phyloP scores from a whole-genome alignment of 345 rosid species.

The Citrus unshiu region DNA sequence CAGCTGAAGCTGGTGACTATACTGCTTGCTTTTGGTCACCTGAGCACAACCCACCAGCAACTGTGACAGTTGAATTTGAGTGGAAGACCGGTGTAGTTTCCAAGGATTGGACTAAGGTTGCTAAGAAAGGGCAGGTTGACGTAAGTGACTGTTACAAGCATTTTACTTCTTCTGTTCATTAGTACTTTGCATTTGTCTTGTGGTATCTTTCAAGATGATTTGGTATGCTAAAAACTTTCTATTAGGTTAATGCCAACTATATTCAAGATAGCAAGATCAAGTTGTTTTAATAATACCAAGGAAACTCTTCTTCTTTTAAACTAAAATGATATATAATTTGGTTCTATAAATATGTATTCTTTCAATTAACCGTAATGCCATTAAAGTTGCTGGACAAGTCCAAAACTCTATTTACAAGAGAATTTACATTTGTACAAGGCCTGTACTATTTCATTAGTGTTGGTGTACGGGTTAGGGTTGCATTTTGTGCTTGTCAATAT shows the following conservation, averaged over 20 bases:
- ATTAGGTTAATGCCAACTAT: neutral
- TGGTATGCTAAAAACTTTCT: neutral
- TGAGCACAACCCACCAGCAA: slow-evolving; percentile 29
- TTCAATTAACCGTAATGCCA: neutral
- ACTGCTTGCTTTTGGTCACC: slow-evolving; percentile 56
- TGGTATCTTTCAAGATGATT: neutral
- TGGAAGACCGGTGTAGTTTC: slow-evolving; percentile 78
- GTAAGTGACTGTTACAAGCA: slow-evolving; percentile 25
- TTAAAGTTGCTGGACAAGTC: neutral
- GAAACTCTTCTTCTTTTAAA: neutral
- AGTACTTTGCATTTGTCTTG: neutral
- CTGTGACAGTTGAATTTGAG: slow-evolving; percentile 56
- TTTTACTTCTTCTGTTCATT: neutral
- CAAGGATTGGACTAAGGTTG: slow-evolving; percentile 74
- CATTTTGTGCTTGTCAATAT: neutral
- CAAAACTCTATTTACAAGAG: neutral
- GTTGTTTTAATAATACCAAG: neutral
- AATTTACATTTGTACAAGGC: neutral
- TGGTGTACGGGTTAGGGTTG: neutral
- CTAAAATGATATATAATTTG: neutral
- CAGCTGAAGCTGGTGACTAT: slow-evolving; percentile 60
- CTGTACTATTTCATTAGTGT: neutral
- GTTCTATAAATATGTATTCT: neutral
- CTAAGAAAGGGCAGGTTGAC: slow-evolving; percentile 65
- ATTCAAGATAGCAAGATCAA: neutral